Evolutionary conservation across 2,329 filamentous ascomycete species (phyloP).

Genomic region (Ustulina deusta): DNA sequence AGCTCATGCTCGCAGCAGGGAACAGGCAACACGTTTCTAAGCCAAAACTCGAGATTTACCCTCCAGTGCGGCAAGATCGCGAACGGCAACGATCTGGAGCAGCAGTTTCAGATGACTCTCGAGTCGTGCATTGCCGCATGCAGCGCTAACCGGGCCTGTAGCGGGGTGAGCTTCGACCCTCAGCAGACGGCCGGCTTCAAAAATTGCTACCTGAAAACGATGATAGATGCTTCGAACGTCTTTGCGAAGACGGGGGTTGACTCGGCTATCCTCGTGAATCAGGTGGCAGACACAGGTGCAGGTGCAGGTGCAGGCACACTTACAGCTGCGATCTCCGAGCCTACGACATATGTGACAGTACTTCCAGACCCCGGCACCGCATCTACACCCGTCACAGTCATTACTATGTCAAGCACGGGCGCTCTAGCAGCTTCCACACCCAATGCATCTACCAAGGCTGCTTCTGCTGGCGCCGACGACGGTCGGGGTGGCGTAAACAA

Average conservation of each 20-base stretch:
- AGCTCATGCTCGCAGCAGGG: conserved; percentile 36
- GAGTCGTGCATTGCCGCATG: conserved; percentile 39
- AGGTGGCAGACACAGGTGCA: conserved; percentile 2
- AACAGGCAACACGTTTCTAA: conserved; percentile 28
- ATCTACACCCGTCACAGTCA: conserved; percentile 29
- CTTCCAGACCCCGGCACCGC: conserved; percentile 7
- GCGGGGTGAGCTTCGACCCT: conserved; percentile 51
- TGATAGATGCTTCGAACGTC: conserved; percentile 29
- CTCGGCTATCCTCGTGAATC: conserved; percentile 42
- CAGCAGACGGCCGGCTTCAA: conserved; percentile 36
- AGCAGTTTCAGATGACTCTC: conserved; percentile 39
- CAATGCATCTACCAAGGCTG: neutral
- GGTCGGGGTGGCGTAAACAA: neutral
- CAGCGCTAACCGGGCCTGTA: conserved; percentile 40
- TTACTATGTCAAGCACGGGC: conserved; percentile 7
- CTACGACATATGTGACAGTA: conserved; percentile 20
- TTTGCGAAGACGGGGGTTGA: conserved; percentile 44
- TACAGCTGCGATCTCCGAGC: neutral
- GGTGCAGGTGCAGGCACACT: neutral
- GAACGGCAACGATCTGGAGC: conserved; percentile 37
- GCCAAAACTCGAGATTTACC: conserved; percentile 26
- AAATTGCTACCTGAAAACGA: conserved; percentile 47
- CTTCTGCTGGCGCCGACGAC: conserved; percentile 7
- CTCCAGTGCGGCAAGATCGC: conserved; percentile 34
- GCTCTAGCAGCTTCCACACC: conserved; percentile 25